Evolutionary conservation across 2,329 filamentous ascomycete species (phyloP).

Genomic region (Mariannaea elegans): DNA sequence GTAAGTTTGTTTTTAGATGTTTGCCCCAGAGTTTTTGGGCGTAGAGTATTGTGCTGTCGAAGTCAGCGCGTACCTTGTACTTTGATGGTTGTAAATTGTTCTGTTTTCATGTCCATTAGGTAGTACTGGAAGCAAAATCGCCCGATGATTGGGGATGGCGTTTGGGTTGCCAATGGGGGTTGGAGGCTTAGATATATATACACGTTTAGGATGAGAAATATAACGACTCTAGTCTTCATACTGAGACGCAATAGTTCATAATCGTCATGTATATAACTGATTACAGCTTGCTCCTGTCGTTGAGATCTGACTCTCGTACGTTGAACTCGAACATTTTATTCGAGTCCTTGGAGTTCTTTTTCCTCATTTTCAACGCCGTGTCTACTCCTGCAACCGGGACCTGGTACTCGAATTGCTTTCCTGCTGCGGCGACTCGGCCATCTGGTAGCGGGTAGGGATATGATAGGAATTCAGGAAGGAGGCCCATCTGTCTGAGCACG

Average conservation of each 20-base stretch:
- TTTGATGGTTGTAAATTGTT: slow-evolving; percentile 17
- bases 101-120: slow-evolving; percentile 20
- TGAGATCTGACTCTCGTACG: slow-evolving; percentile 25
- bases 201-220: slow-evolving; percentile 26
- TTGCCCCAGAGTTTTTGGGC: slow-evolving; percentile 8
- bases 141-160: slow-evolving; percentile 26
- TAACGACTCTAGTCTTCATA: slow-evolving; percentile 5
- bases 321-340: slow-evolving; percentile 44
- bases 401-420: slow-evolving; percentile 38
- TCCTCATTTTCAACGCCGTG: slow-evolving; percentile 44
- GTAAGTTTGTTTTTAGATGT: slow-evolving; percentile 29
- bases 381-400: slow-evolving; percentile 46
- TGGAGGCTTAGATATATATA: slow-evolving; percentile 31
- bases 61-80: slow-evolving; percentile 30
- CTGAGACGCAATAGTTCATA: background rate
- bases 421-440: slow-evolving; percentile 39
- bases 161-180: slow-evolving; percentile 26
- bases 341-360: slow-evolving; percentile 42
- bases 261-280: background rate
- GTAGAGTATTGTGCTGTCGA: slow-evolving; percentile 21
- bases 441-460: slow-evolving; percentile 64
- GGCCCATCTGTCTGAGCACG: slow-evolving; percentile 66
- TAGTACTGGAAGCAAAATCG: slow-evolving; percentile 19
- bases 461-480: slow-evolving; percentile 67
- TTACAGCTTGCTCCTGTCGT: background rate